Percentiles rank a stretch among this genome's conserved stretches.
Conservation (phyloP, 2,329 filamentous ascomycete species). For the Juglanconis juglandina region DNA sequence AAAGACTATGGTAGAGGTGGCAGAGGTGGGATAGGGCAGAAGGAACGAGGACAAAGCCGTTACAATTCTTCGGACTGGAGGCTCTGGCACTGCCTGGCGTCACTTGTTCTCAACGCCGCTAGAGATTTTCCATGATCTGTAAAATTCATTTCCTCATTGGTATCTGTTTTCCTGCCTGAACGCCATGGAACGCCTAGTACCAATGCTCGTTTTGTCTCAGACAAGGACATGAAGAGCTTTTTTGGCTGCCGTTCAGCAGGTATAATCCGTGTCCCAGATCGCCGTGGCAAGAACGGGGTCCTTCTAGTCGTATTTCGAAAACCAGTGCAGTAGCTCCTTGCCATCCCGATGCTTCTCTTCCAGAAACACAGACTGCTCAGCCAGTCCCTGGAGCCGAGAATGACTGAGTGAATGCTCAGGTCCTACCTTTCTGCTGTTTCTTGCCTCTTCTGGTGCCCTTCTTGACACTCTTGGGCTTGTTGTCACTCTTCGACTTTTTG, state of each 20-base stretch:
- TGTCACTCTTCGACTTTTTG: conserved; percentile 46
- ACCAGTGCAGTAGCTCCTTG: conserved; percentile 21
- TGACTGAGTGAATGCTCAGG: conserved; percentile 3
- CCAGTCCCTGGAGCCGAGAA: neutral
- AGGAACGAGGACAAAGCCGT: no score
- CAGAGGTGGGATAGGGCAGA: no score
- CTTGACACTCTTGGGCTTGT: conserved; percentile 37
- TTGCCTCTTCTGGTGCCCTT: conserved; percentile 27
- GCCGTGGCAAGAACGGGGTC: no score
- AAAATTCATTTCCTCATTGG: neutral
- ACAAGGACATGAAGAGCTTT: neutral
- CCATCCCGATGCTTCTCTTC: conserved; percentile 40
- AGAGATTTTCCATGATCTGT: neutral
- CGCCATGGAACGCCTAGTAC: neutral
- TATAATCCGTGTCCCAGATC: no score
- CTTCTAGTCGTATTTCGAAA: no score
- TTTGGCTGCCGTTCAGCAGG: no score
- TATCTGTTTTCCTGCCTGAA: neutral
- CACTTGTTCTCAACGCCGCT: neutral
- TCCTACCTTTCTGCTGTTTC: conserved; percentile 25
- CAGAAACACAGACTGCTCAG: neutral
- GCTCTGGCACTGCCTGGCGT: no score
- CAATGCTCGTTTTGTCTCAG: neutral
- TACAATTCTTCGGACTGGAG: no score
- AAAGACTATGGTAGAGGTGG: no score